Evolutionary conservation across 2,329 filamentous ascomycete species (phyloP).

Genomic region (Verruconis gallopava): DNA sequence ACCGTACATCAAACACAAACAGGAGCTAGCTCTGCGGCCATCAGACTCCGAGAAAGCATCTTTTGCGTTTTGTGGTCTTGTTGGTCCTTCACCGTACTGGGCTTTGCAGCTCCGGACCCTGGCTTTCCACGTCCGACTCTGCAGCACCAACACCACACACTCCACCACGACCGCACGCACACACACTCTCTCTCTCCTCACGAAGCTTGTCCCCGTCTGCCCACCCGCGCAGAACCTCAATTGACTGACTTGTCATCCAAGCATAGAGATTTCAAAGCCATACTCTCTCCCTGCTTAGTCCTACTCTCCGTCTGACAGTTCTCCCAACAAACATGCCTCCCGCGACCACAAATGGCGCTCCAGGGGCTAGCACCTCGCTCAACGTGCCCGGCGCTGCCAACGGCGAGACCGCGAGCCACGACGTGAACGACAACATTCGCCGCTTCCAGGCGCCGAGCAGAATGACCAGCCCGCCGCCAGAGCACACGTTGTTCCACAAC

Average conservation of each 20-base stretch:
- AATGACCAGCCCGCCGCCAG: conserved; percentile 74
- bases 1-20: too few species aligned
- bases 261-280: neutral
- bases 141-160: neutral
- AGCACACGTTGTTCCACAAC: conserved; percentile 91
- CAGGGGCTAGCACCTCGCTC: conserved; percentile 14
- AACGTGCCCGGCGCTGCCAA: conserved; percentile 16
- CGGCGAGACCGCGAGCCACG: conserved; percentile 29
- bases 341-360: conserved; percentile 23
- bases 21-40: too few species aligned
- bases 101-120: too few species aligned
- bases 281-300: neutral
- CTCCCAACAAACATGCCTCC: conserved; percentile 30
- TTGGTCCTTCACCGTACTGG: too few species aligned
- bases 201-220: too few species aligned
- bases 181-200: too few species aligned
- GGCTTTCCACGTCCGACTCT: neutral
- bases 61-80: too few species aligned
- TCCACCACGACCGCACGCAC: neutral
- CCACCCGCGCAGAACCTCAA: too few species aligned
- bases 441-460: conserved; percentile 89
- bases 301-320: neutral
- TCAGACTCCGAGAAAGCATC: too few species aligned
- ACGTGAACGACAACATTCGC: conserved; percentile 97
- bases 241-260: conserved; percentile 3